Evolutionary conservation across 2,329 filamentous ascomycete genomes (phyloP).

Genomic region (Mariannaea sp.): DNA sequence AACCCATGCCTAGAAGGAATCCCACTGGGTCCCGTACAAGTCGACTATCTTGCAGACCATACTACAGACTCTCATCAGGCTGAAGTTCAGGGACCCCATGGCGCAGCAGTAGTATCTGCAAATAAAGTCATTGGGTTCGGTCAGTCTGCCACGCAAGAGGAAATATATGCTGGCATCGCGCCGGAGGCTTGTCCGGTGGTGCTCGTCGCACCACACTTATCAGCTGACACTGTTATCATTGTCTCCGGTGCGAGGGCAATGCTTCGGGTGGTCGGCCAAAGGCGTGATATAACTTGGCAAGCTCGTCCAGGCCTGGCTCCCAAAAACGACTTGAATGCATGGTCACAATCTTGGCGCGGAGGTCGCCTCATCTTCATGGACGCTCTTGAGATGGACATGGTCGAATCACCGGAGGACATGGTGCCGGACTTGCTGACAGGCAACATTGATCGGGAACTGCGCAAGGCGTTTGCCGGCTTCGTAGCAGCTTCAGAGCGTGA

Average conservation of each 20-base stretch:
- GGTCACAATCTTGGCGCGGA: constrained; percentile 23
- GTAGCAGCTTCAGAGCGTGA: constrained; percentile 23
- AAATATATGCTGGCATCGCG: constrained; percentile 42
- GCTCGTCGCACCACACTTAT: constrained; percentile 40
- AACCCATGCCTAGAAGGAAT: not conserved
- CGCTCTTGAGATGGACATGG: constrained; percentile 43
- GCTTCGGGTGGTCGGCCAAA: constrained; percentile 37
- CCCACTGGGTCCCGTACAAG: constrained; percentile 19
- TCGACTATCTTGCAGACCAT: constrained; percentile 30
- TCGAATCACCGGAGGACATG: constrained; percentile 12
- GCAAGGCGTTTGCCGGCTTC: constrained; percentile 39
- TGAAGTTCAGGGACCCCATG: constrained; percentile 29
- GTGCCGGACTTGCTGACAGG: constrained; percentile 32
- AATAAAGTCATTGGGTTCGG: constrained; percentile 45
- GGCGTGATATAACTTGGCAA: constrained; percentile 38
- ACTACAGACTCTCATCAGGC: constrained; percentile 34
- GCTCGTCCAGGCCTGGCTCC: not conserved
- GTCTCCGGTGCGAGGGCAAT: constrained; percentile 39
- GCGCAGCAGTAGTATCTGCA: constrained; percentile 41
- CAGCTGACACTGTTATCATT: constrained; percentile 34
- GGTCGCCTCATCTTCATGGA: constrained; percentile 45
- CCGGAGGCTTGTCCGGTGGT: constrained; percentile 44
- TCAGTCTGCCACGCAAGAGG: constrained; percentile 45
- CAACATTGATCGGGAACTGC: constrained; percentile 39
- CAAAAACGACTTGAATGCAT: not conserved